Evolutionary conservation across 108 stramenopile species (phyloP), one percentile per base, ranked within the genome.

Genomic region (Schizochytrium sp.): DNA sequence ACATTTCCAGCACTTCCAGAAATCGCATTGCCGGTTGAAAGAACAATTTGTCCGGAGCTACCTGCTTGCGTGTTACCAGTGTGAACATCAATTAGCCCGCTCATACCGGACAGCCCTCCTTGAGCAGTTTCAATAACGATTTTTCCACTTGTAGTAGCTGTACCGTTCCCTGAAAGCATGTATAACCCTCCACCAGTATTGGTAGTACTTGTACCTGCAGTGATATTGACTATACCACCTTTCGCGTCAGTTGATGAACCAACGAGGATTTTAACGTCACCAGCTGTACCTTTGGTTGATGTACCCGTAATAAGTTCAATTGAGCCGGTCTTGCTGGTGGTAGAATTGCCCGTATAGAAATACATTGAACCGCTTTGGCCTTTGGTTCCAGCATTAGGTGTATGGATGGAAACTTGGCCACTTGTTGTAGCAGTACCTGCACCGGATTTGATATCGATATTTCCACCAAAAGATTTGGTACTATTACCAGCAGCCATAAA

Each of bases 1-100:
- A 93, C 57, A 41, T 91, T 89, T 38, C 91, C 91, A 50, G 92
- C 93, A 10, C 61, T 89, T 4, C 93, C 93, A 41, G 17, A 55
- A 28, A 61, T 42, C 4, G 92, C 91, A 0, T 7, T 17, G 4
- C 93, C 92, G 12, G 92, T 92, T 13, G 91, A 91, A 40, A 93
- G 58, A 12, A 87, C 17, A 57, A 93, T 89, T 2, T 55, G 40
- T 0, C 93, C 93, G 2, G 93, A 47, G 88, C 47, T 92, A 3
- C 92, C 92, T 15, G 55, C 72, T n/a, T 40, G 2, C 38, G 50
- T 40, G 10, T 55, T 53, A 40, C 76, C 76, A 46, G 76, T 38
- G 5, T 53, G 2, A 8, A 83, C 53, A 12, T 46, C 53, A 10
- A 83, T 40, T 10, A 42, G 5, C 2, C 76, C 76, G 5, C 28